A percentile compares a stretch with the other conserved stretches of the same genome.
These are phyloP conservation scores for Verticillium dahliae DNA, from an alignment of 2,329 filamentous ascomycete genomes.

Conservation along the genomic window DNA sequence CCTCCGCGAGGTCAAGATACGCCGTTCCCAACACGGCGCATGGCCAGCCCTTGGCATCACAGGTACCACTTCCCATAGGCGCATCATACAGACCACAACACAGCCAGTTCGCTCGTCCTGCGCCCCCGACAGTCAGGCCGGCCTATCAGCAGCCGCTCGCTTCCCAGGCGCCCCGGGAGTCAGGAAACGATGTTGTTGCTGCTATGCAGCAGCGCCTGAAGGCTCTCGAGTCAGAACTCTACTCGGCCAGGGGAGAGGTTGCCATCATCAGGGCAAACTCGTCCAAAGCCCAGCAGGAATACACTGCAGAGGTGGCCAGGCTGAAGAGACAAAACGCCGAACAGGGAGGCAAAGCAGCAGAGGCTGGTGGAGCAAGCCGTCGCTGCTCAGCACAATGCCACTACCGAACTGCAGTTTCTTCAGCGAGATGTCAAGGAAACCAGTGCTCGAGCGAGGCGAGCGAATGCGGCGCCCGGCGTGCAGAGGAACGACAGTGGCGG, in stretches of 20 bases:
- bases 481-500: conserved; percentile 12
- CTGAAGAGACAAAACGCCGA: conserved; percentile 60
- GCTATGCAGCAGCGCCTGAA: conserved; percentile 46
- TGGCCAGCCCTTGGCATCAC: conserved; percentile 6
- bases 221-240: conserved; percentile 49
- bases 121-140: conserved; percentile 18
- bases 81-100: conserved; percentile 22
- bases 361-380: conserved; percentile 58
- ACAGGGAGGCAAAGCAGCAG: conserved; percentile 54
- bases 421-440: conserved; percentile 64
- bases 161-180: conserved; percentile 11
- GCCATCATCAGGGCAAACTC: conserved; percentile 69
- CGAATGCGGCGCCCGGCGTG: conserved; percentile 24
- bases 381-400: conserved; percentile 56
- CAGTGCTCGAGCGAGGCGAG: conserved; percentile 39
- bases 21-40: conserved; percentile 5
- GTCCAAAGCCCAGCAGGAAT: conserved; percentile 53
- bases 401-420: conserved; percentile 67
- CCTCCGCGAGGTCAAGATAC: conserved; percentile 13
- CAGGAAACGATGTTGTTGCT: conserved; percentile 29
- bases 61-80: conserved; percentile 13
- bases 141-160: conserved; percentile 26
- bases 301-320: conserved; percentile 55
- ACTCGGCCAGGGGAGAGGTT: conserved; percentile 62
- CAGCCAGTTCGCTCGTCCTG: conserved; percentile 35